A percentile compares a stretch with the other conserved stretches of the same genome.
Conservation (phyloP, 169 alveolate species). For the Eimeria sp. region DNA sequence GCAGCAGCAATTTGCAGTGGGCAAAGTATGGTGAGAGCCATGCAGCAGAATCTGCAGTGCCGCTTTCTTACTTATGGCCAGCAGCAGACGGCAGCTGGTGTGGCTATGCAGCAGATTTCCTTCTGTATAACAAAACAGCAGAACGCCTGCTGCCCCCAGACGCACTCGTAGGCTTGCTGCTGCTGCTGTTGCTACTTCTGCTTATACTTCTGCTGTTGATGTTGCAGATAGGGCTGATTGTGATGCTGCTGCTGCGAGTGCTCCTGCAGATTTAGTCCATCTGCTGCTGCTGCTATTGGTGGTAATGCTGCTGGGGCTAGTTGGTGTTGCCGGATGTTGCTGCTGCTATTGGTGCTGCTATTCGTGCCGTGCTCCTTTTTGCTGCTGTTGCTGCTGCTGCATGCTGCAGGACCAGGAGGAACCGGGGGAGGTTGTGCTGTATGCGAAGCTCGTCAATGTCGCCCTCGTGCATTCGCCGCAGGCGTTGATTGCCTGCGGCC, state of each 20-base stretch:
- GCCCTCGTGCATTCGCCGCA: slow-evolving; percentile 77
- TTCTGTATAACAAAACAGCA: slow-evolving; percentile 73
- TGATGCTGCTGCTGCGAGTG: too few species aligned
- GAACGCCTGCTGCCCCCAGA: slow-evolving; percentile 66
- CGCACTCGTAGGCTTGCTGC: slow-evolving; percentile 37
- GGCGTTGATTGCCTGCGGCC: slow-evolving; percentile 56
- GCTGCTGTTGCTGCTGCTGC: too few species aligned
- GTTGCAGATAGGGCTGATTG: too few species aligned
- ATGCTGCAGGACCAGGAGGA: slow-evolving; percentile 72
- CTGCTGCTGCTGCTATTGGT: too few species aligned
- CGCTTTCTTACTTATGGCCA: slow-evolving; percentile 47
- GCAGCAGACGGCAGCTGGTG: slow-evolving; percentile 66
- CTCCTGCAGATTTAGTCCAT: too few species aligned
- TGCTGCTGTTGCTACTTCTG: neutral
- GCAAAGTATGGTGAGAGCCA: slow-evolving; percentile 70
- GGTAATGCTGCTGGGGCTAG: neutral
- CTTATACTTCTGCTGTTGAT: too few species aligned
- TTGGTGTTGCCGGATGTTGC: neutral
- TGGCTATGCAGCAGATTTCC: slow-evolving; percentile 70
- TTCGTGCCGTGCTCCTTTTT: too few species aligned
- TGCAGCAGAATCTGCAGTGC: slow-evolving; percentile 71
- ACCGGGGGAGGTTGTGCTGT: slow-evolving; percentile 65
- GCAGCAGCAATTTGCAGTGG: slow-evolving; percentile 68
- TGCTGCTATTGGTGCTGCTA: too few species aligned
- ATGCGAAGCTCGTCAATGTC: slow-evolving; percentile 77